Evolutionary conservation across 2,329 filamentous ascomycete species (phyloP), one percentile per base, ranked within the genome.

Genomic region (Chrysoporthe puriensis): DNA sequence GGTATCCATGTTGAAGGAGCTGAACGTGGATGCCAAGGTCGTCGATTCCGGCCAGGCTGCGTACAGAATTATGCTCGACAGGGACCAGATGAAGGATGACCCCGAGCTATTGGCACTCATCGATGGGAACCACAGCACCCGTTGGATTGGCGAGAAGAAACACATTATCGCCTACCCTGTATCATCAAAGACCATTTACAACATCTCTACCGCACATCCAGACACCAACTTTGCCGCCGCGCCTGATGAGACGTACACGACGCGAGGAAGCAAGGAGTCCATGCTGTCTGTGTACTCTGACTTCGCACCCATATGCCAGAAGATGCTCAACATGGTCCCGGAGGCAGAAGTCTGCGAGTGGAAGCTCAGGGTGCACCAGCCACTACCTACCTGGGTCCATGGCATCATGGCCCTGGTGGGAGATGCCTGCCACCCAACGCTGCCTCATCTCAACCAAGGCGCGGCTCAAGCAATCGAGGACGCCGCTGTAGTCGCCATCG

Each of bases 141-240:
- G 89, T 50, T 91, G 87, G 86, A 89, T 91, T 62, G 88, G 89
- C n/a, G 84, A 86, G 67, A 86, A 86, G 73, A 82, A 87, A 4
- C 89, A 91, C 71, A 87, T 90, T 70, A 91, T 91, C 73, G 88
- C 87, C 1, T 91, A 91, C 73, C 84, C 88, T 0, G 84, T 91
- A 42, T 83, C 85, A 65, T 83, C 83, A 70, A 88, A 90, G 73
- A 82, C 83, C 18, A 86, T 91, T 67, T 91, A 91, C 80, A 91
- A 91, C 77, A 77, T 91, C 52, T 88, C 85, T 14, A 89, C 88
- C 1, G 81, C 85, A 0, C 88, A 90, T 69, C 86, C 87, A 0
- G 86, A 89, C 68, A 80, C 77, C 42, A 85, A 89, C 73, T 88
- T 88, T 70, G 85, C 87, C 1, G 72, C 70, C 4, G 73, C 72